Conservation (phyloP, 2,329 filamentous ascomycete genomes). For the Xylariaceae sp. region DNA sequence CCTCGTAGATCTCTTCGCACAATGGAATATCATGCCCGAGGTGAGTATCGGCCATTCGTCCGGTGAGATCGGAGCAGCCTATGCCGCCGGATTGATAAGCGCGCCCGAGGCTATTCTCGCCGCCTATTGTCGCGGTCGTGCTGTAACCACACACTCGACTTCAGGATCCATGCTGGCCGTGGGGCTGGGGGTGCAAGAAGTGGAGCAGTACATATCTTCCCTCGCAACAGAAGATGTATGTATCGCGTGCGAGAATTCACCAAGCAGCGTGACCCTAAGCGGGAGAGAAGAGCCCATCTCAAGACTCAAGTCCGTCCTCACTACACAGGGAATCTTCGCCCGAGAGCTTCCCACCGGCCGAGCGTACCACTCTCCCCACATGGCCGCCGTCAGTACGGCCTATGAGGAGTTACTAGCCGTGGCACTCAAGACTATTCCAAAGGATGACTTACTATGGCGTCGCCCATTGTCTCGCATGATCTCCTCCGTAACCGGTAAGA, state of each 20-base stretch:
- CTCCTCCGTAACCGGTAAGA: constrained; percentile 26
- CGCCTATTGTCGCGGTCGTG: constrained; percentile 27
- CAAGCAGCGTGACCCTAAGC: constrained; percentile 45
- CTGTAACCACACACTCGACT: constrained; percentile 13
- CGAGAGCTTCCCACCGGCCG: constrained; percentile 41
- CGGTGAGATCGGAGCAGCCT: constrained; percentile 44
- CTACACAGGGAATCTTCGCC: constrained; percentile 44
- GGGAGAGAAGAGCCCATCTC: constrained; percentile 43
- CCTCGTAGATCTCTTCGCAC: constrained; percentile 39
- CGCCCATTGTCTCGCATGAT: constrained; percentile 18
- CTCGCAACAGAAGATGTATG: constrained; percentile 29
- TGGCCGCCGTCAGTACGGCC: constrained; percentile 39
- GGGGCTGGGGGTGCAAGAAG: constrained; percentile 27
- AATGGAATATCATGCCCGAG: constrained; percentile 34
- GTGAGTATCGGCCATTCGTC: constrained; percentile 38
- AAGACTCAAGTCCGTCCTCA: constrained; percentile 38
- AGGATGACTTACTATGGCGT: constrained; percentile 18
- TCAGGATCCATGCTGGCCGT: constrained; percentile 34
- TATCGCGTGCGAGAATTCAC: constrained; percentile 35
- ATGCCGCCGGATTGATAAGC: constrained; percentile 31
- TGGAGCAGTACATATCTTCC: constrained; percentile 18
- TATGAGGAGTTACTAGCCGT: constrained; percentile 19
- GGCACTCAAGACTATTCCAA: constrained; percentile 12
- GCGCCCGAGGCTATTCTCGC: constrained; percentile 28
- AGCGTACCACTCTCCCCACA: constrained; percentile 40